Evolutionary conservation across 2,329 filamentous ascomycete genomes (phyloP).

Genomic region (Verticillium nubilum): DNA sequence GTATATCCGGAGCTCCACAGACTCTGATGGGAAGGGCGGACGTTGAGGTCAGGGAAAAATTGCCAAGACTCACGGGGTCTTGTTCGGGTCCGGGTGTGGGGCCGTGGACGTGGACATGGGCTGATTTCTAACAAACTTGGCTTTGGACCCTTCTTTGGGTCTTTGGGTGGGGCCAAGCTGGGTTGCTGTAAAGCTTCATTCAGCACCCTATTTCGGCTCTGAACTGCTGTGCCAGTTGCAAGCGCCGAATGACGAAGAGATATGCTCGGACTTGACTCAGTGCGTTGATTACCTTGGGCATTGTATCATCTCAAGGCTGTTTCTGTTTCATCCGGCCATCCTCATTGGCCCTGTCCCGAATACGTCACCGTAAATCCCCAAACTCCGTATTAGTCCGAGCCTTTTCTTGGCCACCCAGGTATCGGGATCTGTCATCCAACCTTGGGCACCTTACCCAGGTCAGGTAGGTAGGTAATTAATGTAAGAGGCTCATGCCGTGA

Average conservation of each 20-base stretch:
- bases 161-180: neutral
- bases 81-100: neutral
- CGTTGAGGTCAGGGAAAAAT: neutral
- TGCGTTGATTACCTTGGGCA: too few species aligned
- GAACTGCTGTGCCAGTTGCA: neutral
- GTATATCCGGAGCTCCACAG: neutral
- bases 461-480: too few species aligned
- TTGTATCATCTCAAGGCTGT: too few species aligned
- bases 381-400: neutral
- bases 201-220: neutral
- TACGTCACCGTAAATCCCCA: neutral
- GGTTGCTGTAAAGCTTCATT: neutral
- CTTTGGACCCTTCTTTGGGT: neutral
- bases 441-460: too few species aligned
- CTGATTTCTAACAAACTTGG: neutral
- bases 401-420: neutral
- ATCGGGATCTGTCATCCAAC: too few species aligned
- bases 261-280: neutral
- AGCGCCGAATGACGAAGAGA: neutral
- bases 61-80: neutral
- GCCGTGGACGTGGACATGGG: neutral
- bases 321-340: neutral
- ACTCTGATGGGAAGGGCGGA: neutral
- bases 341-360: neutral
- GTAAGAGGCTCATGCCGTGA: neutral